These are phyloP conservation scores for Aegilops umbellulata DNA, from an alignment of 176 grass and related monocot genomes.

Conservation along the genomic window DNA sequence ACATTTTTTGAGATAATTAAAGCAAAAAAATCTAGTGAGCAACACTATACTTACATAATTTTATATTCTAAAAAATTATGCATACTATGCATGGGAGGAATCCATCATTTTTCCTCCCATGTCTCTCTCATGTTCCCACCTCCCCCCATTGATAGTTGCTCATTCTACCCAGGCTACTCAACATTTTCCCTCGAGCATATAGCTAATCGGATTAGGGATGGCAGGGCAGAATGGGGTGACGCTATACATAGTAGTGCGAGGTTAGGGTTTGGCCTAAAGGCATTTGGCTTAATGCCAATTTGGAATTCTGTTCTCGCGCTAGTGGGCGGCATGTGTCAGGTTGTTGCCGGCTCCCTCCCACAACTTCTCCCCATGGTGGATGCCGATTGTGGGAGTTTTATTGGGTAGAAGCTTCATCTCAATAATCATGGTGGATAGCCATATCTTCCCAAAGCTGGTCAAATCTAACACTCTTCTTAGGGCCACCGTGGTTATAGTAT, in stretches of 20 bases:
- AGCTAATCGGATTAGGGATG: background rate
- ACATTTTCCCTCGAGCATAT: background rate
- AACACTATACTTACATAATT: too few species aligned
- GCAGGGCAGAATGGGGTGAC: too few species aligned
- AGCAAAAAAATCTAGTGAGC: too few species aligned
- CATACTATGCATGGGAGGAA: too few species aligned
- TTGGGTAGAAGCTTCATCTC: background rate
- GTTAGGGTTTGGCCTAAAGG: background rate
- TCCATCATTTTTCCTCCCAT: too few species aligned
- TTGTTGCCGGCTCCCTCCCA: too few species aligned
- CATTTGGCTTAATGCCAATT: background rate
- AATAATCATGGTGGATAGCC: background rate
- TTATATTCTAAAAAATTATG: too few species aligned
- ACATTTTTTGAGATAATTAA: too few species aligned
- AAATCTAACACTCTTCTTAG: background rate
- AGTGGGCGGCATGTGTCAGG: too few species aligned
- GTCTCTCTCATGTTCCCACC: too few species aligned
- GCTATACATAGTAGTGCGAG: background rate
- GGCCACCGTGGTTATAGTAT: background rate
- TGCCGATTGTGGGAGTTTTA: background rate
- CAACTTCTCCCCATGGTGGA: background rate
- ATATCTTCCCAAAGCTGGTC: background rate
- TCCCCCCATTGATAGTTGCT: too few species aligned
- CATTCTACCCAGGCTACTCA: background rate
- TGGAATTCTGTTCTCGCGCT: background rate